phyloP scores from a whole-genome alignment of 2,329 filamentous ascomycete genomes.

The Fusarium miscanthi region DNA sequence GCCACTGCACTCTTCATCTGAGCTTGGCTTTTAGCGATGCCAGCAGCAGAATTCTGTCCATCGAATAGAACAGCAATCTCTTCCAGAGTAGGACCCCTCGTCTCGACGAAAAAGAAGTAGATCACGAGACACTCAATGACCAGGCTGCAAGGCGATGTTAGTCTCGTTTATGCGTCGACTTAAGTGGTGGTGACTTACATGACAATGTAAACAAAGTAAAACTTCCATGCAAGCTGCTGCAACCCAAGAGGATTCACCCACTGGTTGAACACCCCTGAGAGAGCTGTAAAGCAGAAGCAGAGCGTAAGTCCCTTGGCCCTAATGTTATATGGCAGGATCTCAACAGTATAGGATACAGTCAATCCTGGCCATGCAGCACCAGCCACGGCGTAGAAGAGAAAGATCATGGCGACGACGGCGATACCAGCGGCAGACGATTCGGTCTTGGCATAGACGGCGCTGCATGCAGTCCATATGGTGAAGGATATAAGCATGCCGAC shows the following conservation, averaged over 20 bases:
- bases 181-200: conserved; percentile 16
- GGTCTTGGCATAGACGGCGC: conserved; percentile 40
- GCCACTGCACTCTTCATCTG: conserved; percentile 27
- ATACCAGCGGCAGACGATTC: conserved; percentile 32
- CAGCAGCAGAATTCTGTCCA: conserved; percentile 36
- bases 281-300: conserved; percentile 41
- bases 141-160: background rate
- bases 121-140: conserved; percentile 41
- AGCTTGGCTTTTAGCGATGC: conserved; percentile 34
- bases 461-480: conserved; percentile 40
- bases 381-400: conserved; percentile 40
- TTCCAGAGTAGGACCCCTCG: conserved; percentile 36
- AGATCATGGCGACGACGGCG: conserved; percentile 43
- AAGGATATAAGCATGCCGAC: conserved; percentile 43
- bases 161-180: fast-evolving
- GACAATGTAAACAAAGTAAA: conserved; percentile 42
- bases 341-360: conserved; percentile 41
- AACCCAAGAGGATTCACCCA: conserved; percentile 43
- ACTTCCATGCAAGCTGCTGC: conserved; percentile 36
- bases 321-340: conserved; percentile 41
- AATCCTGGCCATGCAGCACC: conserved; percentile 42
- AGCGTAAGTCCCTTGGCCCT: conserved; percentile 42
- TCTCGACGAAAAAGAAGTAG: conserved; percentile 45
- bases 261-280: conserved; percentile 42
- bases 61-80: conserved; percentile 43